phyloP scores from a whole-genome alignment of 306 rosid species.

The Castanea crenata region DNA sequence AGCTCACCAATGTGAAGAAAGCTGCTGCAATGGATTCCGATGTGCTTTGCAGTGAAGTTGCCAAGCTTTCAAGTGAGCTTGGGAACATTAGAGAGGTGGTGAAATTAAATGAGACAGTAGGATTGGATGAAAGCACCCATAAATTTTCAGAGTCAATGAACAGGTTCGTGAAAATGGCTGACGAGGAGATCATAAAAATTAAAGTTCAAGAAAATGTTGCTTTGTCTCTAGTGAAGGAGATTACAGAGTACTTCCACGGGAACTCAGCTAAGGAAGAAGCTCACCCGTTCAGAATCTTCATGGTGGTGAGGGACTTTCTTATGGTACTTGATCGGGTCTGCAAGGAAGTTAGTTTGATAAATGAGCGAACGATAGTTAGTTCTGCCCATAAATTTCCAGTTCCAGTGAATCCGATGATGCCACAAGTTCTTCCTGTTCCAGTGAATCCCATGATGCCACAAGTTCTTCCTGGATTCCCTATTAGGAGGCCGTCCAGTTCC shows the following conservation, averaged over 20 bases:
- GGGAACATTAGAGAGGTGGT: constrained; percentile 52
- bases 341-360: constrained; percentile 86
- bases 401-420: constrained; percentile 60
- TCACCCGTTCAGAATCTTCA: constrained; percentile 92
- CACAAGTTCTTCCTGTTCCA: constrained; percentile 56
- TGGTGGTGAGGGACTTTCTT: constrained; percentile 89
- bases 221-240: constrained; percentile 83
- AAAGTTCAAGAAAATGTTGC: constrained; percentile 94
- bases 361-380: constrained; percentile 75
- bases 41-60: constrained; percentile 69
- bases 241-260: constrained; percentile 95
- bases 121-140: constrained; percentile 36
- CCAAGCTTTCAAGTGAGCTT: constrained; percentile 73
- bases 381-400: constrained; percentile 84
- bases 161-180: constrained; percentile 71
- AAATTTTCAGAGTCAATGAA: constrained; percentile 72
- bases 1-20: constrained; percentile 83
- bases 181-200: constrained; percentile 68
- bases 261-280: constrained; percentile 93
- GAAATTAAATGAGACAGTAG: constrained; percentile 30
- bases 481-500: constrained; percentile 38
- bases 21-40: constrained; percentile 94
- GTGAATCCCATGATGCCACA: constrained; percentile 51
- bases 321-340: constrained; percentile 76
- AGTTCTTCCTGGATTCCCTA: constrained; percentile 53